phyloP scores from a whole-genome alignment of 495 filamentous ascomycete genomes.

The Penicillium roqueforti region DNA sequence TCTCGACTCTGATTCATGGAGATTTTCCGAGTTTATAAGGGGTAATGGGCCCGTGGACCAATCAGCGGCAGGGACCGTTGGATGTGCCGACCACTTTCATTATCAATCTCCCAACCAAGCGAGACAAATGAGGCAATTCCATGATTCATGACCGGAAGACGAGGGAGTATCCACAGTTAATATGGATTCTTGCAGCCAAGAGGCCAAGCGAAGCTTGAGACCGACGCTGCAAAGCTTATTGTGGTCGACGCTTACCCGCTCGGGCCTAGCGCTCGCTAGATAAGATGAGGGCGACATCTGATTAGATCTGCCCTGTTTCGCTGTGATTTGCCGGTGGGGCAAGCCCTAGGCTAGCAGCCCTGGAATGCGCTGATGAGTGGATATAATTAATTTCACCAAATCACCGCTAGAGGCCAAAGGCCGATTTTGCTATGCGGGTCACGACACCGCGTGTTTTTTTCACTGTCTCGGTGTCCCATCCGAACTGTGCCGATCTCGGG shows the following conservation, averaged over 20 bases:
- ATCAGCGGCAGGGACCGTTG: no score
- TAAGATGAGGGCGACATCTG: slow-evolving; percentile 4
- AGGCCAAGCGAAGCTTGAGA: slow-evolving; percentile 7
- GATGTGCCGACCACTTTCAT: no score
- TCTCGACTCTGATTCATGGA: no score
- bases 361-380: background rate
- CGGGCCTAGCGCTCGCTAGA: background rate
- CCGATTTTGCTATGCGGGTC: background rate
- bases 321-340: background rate
- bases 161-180: background rate
- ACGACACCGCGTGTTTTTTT: background rate
- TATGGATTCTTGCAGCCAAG: background rate
- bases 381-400: background rate
- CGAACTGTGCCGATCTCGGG: no score
- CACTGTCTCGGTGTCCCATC: background rate
- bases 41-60: no score
- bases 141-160: background rate
- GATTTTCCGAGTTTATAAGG: background rate
- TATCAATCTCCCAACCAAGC: no score
- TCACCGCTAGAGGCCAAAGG: background rate
- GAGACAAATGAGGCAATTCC: background rate
- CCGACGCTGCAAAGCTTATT: background rate
- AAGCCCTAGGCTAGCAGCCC: background rate
- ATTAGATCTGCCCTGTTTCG: background rate
- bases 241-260: background rate